A percentile compares a stretch with the other conserved stretches of the same genome.
phyloP scores from a whole-genome alignment of 495 filamentous ascomycete species.

The Neurospora sp. region DNA sequence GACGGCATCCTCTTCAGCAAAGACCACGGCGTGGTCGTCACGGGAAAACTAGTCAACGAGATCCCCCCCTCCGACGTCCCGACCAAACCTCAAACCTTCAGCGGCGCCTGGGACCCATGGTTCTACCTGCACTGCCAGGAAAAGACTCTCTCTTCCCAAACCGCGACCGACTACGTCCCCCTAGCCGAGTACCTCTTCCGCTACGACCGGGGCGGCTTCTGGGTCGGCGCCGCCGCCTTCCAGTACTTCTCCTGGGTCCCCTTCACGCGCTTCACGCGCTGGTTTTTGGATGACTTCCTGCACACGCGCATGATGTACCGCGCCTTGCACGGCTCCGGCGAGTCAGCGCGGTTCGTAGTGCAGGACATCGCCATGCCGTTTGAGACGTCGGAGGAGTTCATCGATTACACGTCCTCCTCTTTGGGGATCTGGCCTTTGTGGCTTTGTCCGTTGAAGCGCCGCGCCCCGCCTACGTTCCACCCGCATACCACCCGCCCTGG shows the following conservation, averaged over 20 bases:
- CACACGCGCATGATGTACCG: conserved; percentile 57
- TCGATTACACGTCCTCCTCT: conserved; percentile 39
- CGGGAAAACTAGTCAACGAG: conserved; percentile 40
- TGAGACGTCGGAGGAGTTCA: conserved; percentile 36
- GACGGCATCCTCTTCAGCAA: conserved; percentile 42
- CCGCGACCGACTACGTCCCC: conserved; percentile 27
- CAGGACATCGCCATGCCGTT: conserved; percentile 51
- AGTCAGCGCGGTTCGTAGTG: conserved; percentile 43
- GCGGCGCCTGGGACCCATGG: conserved; percentile 41
- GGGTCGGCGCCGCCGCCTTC: conserved; percentile 47
- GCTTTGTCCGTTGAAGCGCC: conserved; percentile 46
- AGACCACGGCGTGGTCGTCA: conserved; percentile 42
- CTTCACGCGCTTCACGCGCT: conserved; percentile 45
- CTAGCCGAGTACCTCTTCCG: conserved; percentile 47
- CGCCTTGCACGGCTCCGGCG: conserved; percentile 46
- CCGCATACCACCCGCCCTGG: conserved; percentile 27
- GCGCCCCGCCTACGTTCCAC: conserved; percentile 35
- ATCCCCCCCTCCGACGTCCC: conserved; percentile 9
- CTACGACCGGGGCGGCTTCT: conserved; percentile 52
- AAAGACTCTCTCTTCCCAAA: conserved; percentile 1
- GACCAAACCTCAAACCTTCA: conserved; percentile 31
- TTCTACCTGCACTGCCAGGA: conserved; percentile 40
- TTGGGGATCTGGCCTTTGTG: conserved; percentile 49
- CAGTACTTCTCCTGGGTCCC: conserved; percentile 43
- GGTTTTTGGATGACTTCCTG: conserved; percentile 52